Base-by-base conservation (phyloP, 805 yeast genomes). In the Ogataea wickerhamii region DNA sequence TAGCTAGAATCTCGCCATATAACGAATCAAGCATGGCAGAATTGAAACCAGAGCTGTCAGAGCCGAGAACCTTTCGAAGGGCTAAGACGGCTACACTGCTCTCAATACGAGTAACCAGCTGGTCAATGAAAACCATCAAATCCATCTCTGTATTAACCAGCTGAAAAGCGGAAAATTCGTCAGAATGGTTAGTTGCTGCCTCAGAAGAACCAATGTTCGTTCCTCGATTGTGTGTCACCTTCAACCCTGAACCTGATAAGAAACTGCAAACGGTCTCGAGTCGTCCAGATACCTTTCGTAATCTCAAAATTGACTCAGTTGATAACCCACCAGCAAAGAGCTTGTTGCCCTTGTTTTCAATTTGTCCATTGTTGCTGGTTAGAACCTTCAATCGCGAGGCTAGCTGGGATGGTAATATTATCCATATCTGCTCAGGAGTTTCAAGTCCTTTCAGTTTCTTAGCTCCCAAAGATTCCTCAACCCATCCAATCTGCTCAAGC, bases 381-480 rank as follows among this genome's bases (percentile, higher is more conserved):
- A 56, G 28, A n/a, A 59, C 44, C 37, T 74, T 76, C 60, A 73
- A 73, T 48, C 98, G 72, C 3, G 81, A 66, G 3, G 70, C 71
- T 39, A 89, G 64, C 19, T 70, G 67, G 38, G 69, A 67, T 2
- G 98, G 95, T 64, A 82, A 89, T 0, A 80, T 76, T 32, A 87
- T 68, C 18, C 94, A 85, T 12, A 93, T 81, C 26, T 73, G 73
- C 60, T 93, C 98, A 2, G 95, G 95, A 24, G 88, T 81, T 71
- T 93, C 98, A 13, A 93, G 71, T 14, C 98, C 98, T 60, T 93
- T 93, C 55, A 93, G 71, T 59, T 89, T 88, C 55, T 77, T 80
- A 55, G 88, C 95, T 18, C 98, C 98, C 36, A 86, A 63, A 32
- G 76, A 79, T 44, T 73, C 74, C 42, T 78, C 73, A 11, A 64